Evolutionary conservation across 2,329 filamentous ascomycete species (phyloP).

Genomic region (Exserohilum rostratum): DNA sequence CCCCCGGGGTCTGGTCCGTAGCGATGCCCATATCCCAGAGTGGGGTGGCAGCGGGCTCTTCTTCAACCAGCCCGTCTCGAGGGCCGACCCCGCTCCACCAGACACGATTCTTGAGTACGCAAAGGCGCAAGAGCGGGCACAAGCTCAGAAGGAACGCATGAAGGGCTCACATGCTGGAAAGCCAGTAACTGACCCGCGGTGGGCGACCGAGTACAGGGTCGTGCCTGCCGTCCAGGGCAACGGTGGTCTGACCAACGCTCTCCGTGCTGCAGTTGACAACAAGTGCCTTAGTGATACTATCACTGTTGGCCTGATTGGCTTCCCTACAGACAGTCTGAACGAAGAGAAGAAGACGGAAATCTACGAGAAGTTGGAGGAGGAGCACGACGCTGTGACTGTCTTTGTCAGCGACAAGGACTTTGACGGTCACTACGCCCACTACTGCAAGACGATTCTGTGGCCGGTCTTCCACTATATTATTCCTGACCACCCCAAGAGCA

Average conservation of each 20-base stretch:
- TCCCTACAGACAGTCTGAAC: conserved; percentile 86
- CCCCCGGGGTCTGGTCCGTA: conserved; percentile 65
- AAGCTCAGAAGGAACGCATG: conserved; percentile 33
- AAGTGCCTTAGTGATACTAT: conserved; percentile 74
- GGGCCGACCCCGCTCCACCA: conserved; percentile 75
- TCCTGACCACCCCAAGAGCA: conserved; percentile 96
- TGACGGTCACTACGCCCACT: conserved; percentile 92
- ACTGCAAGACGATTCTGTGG: conserved; percentile 98
- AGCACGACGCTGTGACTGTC: conserved; percentile 82
- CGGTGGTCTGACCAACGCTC: conserved; percentile 86
- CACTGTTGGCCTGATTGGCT: conserved; percentile 92
- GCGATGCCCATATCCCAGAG: conserved; percentile 74
- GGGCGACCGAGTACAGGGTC: conserved; percentile 80
- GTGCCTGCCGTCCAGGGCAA: conserved; percentile 90
- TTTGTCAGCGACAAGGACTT: conserved; percentile 91
- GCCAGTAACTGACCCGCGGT: conserved; percentile 52
- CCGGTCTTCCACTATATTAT: conserved; percentile 98
- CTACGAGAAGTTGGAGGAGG: conserved; percentile 77
- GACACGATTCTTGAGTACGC: conserved; percentile 75
- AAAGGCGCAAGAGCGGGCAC: conserved; percentile 52
- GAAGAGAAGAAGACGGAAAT: conserved; percentile 82
- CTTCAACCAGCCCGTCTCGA: conserved; percentile 78
- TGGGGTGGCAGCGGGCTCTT: conserved; percentile 72
- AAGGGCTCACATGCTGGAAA: conserved; percentile 25
- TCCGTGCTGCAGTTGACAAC: conserved; percentile 75